Evolutionary conservation across 1,139 yeast genomes (phyloP).

Genomic region (Taphrina betulina): DNA sequence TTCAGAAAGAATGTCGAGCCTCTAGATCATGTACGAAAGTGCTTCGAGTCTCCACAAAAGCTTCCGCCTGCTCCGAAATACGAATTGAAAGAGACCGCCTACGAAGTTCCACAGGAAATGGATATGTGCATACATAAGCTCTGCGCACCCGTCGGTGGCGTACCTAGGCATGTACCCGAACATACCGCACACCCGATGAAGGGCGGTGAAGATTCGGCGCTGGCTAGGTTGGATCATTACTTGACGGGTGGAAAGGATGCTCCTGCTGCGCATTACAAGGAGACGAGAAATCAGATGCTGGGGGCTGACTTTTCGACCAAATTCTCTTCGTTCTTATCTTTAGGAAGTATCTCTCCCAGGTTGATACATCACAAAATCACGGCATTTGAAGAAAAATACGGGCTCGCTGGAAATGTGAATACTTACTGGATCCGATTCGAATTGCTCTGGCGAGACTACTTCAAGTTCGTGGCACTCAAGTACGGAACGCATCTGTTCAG

Average conservation of each 20-base stretch:
- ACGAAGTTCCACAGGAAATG: conserved; percentile 21
- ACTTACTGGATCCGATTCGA: conserved; percentile 31
- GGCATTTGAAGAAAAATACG: conserved; percentile 15
- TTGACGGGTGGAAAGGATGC: conserved; percentile 21
- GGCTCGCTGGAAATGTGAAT: conserved; percentile 25
- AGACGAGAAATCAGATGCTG: conserved; percentile 24
- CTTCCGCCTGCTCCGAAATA: conserved; percentile 11
- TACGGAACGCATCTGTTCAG: conserved; percentile 22
- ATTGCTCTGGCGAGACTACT: conserved; percentile 31
- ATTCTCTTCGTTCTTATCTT: conserved; percentile 27
- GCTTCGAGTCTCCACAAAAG: conserved; percentile 18
- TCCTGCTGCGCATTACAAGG: conserved; percentile 28
- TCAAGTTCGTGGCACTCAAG: conserved; percentile 29
- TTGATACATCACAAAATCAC: conserved; percentile 25
- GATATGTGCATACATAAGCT: conserved; percentile 10
- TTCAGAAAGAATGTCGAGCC: conserved; percentile 31
- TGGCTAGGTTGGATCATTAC: conserved; percentile 21
- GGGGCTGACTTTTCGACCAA: conserved; percentile 31
- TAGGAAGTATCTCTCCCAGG: conserved; percentile 16
- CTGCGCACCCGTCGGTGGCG: conserved; percentile 27
- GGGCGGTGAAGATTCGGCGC: conserved; percentile 20
- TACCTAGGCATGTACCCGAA: background rate
- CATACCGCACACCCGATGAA: conserved; percentile 30
- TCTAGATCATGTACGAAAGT: conserved; percentile 8
- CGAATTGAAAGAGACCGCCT: conserved; percentile 9